These are phyloP conservation scores for Rhynchospora tenuis DNA, from an alignment of 176 grass and related monocot species.

Conservation along the genomic window DNA sequence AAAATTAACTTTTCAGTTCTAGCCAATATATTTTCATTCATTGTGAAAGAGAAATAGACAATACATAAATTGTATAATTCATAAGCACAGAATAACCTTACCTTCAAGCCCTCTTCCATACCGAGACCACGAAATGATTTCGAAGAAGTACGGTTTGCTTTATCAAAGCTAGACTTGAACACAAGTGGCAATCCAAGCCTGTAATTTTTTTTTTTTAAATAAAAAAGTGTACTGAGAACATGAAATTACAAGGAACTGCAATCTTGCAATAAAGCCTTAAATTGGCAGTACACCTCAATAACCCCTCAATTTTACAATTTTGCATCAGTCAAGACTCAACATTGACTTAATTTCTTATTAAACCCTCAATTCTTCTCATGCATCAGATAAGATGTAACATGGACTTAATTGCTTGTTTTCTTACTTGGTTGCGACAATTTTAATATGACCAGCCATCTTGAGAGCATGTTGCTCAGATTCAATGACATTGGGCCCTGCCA, in stretches of 20 bases:
- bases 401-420: conserved; percentile 2
- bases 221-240: neutral
- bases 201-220: neutral
- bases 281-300: neutral
- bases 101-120: conserved; percentile 90
- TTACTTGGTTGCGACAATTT: conserved; percentile 62
- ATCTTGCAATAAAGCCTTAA: neutral
- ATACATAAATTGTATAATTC: neutral
- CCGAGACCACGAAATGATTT: conserved; percentile 90
- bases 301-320: no score
- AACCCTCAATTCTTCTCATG: neutral
- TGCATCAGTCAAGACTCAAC: no score
- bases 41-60: neutral
- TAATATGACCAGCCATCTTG: conserved; percentile 88
- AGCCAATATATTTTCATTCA: neutral
- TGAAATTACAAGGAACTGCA: neutral
- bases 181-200: conserved; percentile 81
- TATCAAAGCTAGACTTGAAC: conserved; percentile 97
- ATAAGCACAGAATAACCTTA: neutral
- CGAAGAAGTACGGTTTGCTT: conserved; percentile 89
- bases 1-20: conserved; percentile 12
- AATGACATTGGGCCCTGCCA: conserved; percentile 89
- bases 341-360: neutral
- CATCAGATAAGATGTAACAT: neutral
- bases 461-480: conserved; percentile 88